phyloP scores from a whole-genome alignment of 2,329 filamentous ascomycete species.

The Aureobasidium sp. region DNA sequence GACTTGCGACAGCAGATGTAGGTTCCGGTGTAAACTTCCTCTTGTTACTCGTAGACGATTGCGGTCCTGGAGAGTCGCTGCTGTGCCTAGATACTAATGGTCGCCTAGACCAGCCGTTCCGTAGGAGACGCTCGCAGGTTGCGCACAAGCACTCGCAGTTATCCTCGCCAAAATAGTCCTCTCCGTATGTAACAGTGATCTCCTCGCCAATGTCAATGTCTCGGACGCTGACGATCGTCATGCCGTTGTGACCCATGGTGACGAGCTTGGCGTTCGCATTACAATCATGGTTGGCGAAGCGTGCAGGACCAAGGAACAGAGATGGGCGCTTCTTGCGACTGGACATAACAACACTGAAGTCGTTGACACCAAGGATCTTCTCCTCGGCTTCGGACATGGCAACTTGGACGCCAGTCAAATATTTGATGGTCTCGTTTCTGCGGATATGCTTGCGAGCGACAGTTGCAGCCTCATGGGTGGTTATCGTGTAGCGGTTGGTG shows the following conservation, averaged over 20 bases:
- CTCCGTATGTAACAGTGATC: conserved; percentile 92
- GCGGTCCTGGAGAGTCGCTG: neutral
- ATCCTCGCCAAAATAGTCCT: conserved; percentile 89
- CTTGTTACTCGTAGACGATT: neutral
- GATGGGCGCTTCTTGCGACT: conserved; percentile 84
- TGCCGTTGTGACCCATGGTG: conserved; percentile 74
- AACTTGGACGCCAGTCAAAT: conserved; percentile 84
- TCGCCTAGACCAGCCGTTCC: conserved; percentile 64
- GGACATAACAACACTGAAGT: conserved; percentile 95
- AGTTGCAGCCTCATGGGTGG: conserved; percentile 78
- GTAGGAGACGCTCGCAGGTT: conserved; percentile 66
- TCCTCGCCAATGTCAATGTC: conserved; percentile 84
- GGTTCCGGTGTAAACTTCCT: neutral
- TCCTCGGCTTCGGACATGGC: conserved; percentile 90
- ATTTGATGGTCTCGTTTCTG: conserved; percentile 80
- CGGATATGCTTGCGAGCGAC: conserved; percentile 71
- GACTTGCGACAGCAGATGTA: neutral
- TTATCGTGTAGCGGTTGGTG: conserved; percentile 92
- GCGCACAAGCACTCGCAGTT: conserved; percentile 92
- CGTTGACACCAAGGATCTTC: conserved; percentile 66
- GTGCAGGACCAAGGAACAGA: conserved; percentile 86
- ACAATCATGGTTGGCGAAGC: conserved; percentile 97
- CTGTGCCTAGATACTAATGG: neutral
- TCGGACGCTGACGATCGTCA: conserved; percentile 78
- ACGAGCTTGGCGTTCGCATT: conserved; percentile 81